Conservation (phyloP, 176 grass and related monocot genomes). For the Areca catechu region DNA sequence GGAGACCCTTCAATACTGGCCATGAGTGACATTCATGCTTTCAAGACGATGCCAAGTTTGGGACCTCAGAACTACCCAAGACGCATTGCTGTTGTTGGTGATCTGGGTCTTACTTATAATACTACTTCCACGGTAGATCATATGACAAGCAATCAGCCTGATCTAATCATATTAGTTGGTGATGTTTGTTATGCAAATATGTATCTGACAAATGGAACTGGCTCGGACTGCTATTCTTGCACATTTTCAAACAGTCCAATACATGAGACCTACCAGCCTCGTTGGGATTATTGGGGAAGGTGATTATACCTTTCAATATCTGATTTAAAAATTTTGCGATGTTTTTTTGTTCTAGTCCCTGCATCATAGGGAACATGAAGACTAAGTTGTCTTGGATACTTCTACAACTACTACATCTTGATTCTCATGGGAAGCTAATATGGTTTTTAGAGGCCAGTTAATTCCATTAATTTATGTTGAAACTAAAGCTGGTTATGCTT, state of each 20-base stretch:
- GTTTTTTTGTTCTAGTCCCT: too few species aligned
- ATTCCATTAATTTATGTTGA: background rate
- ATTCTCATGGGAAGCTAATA: too few species aligned
- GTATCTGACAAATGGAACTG: constrained; percentile 75
- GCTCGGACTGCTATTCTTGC: constrained; percentile 71
- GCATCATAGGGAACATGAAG: too few species aligned
- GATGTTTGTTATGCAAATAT: constrained; percentile 84
- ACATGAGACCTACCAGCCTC: constrained; percentile 80
- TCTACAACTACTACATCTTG: too few species aligned
- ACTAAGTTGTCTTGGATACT: too few species aligned
- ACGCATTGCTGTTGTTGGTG: constrained; percentile 66
- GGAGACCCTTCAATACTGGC: constrained; percentile 49
- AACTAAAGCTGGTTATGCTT: background rate
- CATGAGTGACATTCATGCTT: constrained; percentile 48
- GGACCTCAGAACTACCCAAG: constrained; percentile 50
- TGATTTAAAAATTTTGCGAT: too few species aligned
- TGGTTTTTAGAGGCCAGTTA: too few species aligned
- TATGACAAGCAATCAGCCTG: constrained; percentile 57
- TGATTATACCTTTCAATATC: background rate
- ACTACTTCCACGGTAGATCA: constrained; percentile 73
- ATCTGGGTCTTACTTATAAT: constrained; percentile 80
- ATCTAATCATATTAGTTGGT: constrained; percentile 73
- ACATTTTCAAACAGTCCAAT: constrained; percentile 47
- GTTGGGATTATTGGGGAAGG: constrained; percentile 96
- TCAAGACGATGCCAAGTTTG: constrained; percentile 66